A percentile compares a stretch with the other conserved stretches of the same genome.
Conservation (phyloP, 2,329 filamentous ascomycete species). For the Exophiala bonariae region DNA sequence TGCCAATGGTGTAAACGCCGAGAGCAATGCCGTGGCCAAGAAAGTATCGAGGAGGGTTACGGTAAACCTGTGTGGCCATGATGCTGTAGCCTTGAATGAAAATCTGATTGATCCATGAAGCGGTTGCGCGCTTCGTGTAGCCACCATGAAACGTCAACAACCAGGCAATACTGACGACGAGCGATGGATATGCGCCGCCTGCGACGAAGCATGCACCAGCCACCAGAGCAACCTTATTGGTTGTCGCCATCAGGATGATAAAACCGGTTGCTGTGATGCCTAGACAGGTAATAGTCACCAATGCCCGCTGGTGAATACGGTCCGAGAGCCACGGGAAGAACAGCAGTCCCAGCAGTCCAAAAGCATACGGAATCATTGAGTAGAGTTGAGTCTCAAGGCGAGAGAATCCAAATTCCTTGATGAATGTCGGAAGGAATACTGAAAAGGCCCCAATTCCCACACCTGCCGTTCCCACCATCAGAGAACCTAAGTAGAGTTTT, state of each 20-base stretch:
- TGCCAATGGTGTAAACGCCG: neutral
- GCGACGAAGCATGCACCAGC: constrained; percentile 1
- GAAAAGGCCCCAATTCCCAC: neutral
- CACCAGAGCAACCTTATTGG: neutral
- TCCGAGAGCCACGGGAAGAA: neutral
- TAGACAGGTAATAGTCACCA: neutral
- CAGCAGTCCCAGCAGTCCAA: neutral
- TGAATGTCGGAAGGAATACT: neutral
- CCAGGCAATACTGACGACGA: neutral
- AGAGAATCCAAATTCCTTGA: constrained; percentile 2
- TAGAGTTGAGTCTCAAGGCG: constrained; percentile 2
- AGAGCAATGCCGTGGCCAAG: neutral
- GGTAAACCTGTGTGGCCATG: neutral
- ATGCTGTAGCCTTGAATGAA: constrained; percentile 1
- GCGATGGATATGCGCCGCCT: neutral
- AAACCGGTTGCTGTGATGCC: neutral
- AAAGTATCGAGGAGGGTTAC: neutral
- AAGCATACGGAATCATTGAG: constrained; percentile 4
- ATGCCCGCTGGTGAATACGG: neutral
- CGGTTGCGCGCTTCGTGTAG: constrained; percentile 5
- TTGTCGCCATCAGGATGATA: neutral
- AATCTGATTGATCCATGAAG: neutral
- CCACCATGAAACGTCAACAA: neutral
- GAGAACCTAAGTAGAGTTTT: neutral
- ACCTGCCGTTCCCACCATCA: neutral